phyloP scores from a whole-genome alignment of 2,329 filamentous ascomycete genomes.

The Scopulariopsis brevicaulis region DNA sequence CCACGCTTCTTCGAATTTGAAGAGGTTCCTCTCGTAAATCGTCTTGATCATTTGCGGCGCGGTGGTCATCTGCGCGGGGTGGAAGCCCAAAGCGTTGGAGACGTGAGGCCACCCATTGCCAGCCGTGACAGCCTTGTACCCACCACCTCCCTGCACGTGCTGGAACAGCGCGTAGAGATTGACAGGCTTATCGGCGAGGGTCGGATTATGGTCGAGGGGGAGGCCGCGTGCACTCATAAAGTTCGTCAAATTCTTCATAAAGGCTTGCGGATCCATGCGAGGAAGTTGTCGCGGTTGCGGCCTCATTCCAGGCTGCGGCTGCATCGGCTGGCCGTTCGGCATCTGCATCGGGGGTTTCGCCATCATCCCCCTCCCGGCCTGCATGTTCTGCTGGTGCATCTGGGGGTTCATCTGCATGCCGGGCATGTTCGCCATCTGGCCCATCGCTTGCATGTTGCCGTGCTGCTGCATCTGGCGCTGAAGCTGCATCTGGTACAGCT shows the following conservation, averaged over 20 bases:
- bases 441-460: constrained; percentile 16
- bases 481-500: constrained; percentile 76
- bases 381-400: constrained; percentile 5
- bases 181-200: constrained; percentile 62
- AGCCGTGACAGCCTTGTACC: constrained; percentile 61
- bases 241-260: constrained; percentile 64
- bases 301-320: constrained; percentile 31
- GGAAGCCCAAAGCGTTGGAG: constrained; percentile 52
- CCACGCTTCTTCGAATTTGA: constrained; percentile 63
- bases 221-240: constrained; percentile 68
- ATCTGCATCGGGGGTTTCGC: constrained; percentile 36
- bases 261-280: constrained; percentile 50
- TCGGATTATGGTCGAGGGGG: constrained; percentile 63
- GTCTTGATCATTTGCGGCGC: constrained; percentile 60
- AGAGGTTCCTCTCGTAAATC: constrained; percentile 66
- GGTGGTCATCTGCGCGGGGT: constrained; percentile 49
- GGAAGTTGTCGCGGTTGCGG: constrained; percentile 33
- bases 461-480: constrained; percentile 52
- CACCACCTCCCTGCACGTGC: constrained; percentile 61
- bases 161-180: constrained; percentile 70
- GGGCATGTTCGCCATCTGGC: constrained; percentile 13
- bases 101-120: constrained; percentile 65
- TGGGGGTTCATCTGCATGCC: constrained; percentile 4
- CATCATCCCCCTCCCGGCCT: constrained; percentile 35
- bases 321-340: constrained; percentile 42